Percentiles rank a stretch among this genome's conserved stretches.
Conservation (phyloP, 2,329 filamentous ascomycete genomes). For the Trichoderma koningiopsis region DNA sequence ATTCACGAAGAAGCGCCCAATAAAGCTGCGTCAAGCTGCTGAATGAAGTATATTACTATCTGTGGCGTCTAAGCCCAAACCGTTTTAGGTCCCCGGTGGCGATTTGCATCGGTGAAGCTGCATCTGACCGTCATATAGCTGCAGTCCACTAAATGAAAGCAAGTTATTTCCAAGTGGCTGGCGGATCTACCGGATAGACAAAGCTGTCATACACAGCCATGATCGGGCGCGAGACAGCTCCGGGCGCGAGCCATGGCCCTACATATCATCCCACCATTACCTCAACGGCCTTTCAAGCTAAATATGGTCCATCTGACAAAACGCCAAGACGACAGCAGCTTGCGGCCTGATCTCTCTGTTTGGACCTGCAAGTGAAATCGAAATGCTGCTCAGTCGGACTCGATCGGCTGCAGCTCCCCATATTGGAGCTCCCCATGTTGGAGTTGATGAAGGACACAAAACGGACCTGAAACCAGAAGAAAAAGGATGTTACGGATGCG, state of each 20-base stretch:
- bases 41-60: neutral
- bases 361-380: neutral
- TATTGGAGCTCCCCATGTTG: constrained; percentile 28
- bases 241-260: neutral
- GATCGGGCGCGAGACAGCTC: neutral
- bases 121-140: neutral
- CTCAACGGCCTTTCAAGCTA: neutral
- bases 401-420: constrained; percentile 36
- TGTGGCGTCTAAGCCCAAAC: constrained; percentile 19
- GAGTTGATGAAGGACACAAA: constrained; percentile 30
- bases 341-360: neutral
- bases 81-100: constrained; percentile 3
- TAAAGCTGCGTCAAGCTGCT: neutral
- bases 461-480: constrained; percentile 31
- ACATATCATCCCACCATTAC: neutral
- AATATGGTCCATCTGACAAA: neutral
- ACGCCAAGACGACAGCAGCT: neutral
- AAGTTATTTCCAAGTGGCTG: constrained; percentile 7
- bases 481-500: constrained; percentile 31
- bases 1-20: neutral
- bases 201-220: neutral
- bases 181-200: constrained; percentile 21
- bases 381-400: constrained; percentile 21
- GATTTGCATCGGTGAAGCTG: constrained; percentile 8
- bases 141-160: neutral